Conservation (phyloP, 768 basidiomycete species). For the Hemileccinum impolitum region DNA sequence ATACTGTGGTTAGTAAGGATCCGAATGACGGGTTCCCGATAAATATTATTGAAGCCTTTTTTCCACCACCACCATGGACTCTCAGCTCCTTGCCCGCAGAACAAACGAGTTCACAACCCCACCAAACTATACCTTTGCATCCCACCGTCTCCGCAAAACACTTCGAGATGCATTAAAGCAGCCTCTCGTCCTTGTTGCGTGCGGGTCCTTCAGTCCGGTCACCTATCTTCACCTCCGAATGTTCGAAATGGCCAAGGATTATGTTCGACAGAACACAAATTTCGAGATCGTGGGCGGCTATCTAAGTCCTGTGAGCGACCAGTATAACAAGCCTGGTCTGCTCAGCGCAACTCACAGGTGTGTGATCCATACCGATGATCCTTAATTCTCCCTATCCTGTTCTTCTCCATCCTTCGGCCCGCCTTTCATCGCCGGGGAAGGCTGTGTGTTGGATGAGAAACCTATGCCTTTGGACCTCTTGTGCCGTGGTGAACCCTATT, state of each 20-base stretch:
- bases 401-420: background rate
- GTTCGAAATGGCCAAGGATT: constrained; percentile 99
- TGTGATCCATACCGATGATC: constrained; percentile 31
- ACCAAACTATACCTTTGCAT: constrained; percentile 63
- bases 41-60: background rate
- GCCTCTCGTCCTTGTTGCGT: constrained; percentile 93
- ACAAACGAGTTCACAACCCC: constrained; percentile 53
- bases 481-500: constrained; percentile 6
- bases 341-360: constrained; percentile 87
- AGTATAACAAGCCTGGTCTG: constrained; percentile 95
- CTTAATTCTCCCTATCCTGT: background rate
- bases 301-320: constrained; percentile 92
- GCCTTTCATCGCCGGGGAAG: background rate
- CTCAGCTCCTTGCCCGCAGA: constrained; percentile 17
- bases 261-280: constrained; percentile 84
- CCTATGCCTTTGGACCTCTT: background rate
- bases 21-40: no score
- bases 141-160: constrained; percentile 55
- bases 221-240: constrained; percentile 98
- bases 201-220: constrained; percentile 96
- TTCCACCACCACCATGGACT: constrained; percentile 25
- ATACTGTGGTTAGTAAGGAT: background rate
- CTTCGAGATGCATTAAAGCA: constrained; percentile 65
- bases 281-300: constrained; percentile 96
- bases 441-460: constrained; percentile 2